Conservation (phyloP, 2,329 filamentous ascomycete genomes). For the Aspergillus flavus region DNA sequence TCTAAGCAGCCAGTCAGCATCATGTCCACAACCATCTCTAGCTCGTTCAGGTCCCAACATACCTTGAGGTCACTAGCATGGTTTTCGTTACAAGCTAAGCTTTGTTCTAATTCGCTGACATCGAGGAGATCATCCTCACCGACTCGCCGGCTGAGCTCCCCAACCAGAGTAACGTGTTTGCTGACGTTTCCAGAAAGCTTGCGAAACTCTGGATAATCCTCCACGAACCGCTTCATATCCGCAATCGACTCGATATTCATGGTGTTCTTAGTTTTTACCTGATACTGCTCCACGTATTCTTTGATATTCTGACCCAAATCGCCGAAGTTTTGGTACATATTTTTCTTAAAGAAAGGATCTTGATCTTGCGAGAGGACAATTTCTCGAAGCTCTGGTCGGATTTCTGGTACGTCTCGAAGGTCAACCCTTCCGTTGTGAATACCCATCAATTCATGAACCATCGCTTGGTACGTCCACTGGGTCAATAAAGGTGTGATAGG, state of each 20-base stretch:
- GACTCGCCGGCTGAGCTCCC: slow-evolving; percentile 86
- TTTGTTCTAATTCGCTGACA: slow-evolving; percentile 95
- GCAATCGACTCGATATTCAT: slow-evolving; percentile 95
- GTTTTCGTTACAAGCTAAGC: slow-evolving; percentile 94
- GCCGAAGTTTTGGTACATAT: slow-evolving; percentile 98
- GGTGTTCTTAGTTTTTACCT: slow-evolving; percentile 94
- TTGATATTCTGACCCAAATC: slow-evolving; percentile 96
- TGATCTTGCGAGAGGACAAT: slow-evolving; percentile 96
- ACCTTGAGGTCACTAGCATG: slow-evolving; percentile 90
- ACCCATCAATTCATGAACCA: slow-evolving; percentile 95
- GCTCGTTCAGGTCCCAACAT: slow-evolving; percentile 26
- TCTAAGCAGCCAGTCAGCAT: slow-evolving; percentile 50
- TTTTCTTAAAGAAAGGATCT: slow-evolving; percentile 98
- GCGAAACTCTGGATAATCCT: slow-evolving; percentile 97
- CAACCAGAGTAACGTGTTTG: slow-evolving; percentile 95
- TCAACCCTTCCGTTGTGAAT: slow-evolving; percentile 95
- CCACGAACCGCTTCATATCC: slow-evolving; percentile 99
- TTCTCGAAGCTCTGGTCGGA: slow-evolving; percentile 84
- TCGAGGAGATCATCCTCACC: slow-evolving; percentile 86
- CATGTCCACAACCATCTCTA: not conserved
- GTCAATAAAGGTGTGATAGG: slow-evolving; percentile 91
- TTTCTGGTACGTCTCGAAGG: slow-evolving; percentile 78
- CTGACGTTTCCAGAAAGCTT: slow-evolving; percentile 97
- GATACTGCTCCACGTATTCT: slow-evolving; percentile 98
- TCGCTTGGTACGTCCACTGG: slow-evolving; percentile 99